phyloP scores from a whole-genome alignment of 257 asterid genomes.

The Eucommia ulmoides region DNA sequence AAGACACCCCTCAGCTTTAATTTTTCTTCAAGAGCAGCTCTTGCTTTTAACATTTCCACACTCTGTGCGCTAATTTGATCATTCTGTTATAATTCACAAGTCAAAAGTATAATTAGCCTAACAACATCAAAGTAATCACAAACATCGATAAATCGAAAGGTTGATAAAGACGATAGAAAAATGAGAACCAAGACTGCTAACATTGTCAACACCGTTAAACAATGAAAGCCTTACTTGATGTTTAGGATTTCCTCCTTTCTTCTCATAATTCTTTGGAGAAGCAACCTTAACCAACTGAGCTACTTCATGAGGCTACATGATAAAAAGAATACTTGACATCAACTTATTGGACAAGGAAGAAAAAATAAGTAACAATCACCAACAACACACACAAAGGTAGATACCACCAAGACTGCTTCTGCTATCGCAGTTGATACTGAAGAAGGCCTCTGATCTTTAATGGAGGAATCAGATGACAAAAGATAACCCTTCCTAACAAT shows the following conservation, averaged over 20 bases:
- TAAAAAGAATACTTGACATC: conserved; percentile 1
- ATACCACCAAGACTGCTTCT: conserved; percentile 32
- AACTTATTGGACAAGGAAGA: conserved; percentile 6
- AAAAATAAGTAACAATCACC: neutral
- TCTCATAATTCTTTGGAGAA: conserved; percentile 23
- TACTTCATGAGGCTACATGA: conserved; percentile 27
- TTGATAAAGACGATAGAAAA: too few relatives aligned
- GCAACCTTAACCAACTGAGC: conserved; percentile 16
- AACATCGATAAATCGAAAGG: too few relatives aligned
- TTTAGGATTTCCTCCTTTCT: conserved; percentile 22
- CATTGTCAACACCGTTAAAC: too few relatives aligned
- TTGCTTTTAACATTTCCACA: conserved; percentile 71
- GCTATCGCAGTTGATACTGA: conserved; percentile 20
- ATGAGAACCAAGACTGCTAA: too few relatives aligned
- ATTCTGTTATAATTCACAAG: conserved; percentile 33
- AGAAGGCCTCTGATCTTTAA: conserved; percentile 16
- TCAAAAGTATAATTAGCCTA: too few relatives aligned
- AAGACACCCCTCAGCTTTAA: conserved; percentile 65
- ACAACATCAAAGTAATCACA: too few relatives aligned
- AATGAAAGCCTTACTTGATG: conserved; percentile 36
- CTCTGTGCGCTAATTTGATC: conserved; percentile 55
- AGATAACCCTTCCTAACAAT: conserved; percentile 22
- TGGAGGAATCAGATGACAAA: conserved; percentile 23
- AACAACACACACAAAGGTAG: neutral
- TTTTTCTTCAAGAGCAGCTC: conserved; percentile 87